Evolutionary conservation across 179 eudicot genomes (phyloP).

Genomic region (Beta lomatogona): DNA sequence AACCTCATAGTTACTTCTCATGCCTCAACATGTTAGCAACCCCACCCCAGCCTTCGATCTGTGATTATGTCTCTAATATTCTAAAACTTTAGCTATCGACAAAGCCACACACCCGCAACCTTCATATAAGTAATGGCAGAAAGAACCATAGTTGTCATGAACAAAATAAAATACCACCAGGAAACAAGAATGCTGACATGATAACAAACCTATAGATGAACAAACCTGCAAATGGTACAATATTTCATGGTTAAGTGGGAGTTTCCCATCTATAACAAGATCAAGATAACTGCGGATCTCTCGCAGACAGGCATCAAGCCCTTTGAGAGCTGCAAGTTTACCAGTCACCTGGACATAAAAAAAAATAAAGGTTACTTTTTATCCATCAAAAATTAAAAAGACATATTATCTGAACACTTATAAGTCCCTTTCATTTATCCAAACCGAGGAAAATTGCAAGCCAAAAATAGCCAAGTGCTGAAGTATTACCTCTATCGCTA

Average conservation of each 20-base stretch:
- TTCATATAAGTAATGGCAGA: neutral
- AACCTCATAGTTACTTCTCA: neutral
- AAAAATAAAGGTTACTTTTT: neutral
- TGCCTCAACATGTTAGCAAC: neutral
- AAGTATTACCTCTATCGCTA: constrained; percentile 77
- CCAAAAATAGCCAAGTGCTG: constrained; percentile 2
- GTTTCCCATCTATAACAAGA: constrained; percentile 73
- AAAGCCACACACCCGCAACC: neutral
- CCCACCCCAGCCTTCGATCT: neutral
- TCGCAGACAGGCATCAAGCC: constrained; percentile 77
- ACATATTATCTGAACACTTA: neutral
- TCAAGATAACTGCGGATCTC: constrained; percentile 85
- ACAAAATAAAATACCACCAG: constrained; percentile 1
- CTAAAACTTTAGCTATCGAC: neutral
- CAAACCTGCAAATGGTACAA: constrained; percentile 88
- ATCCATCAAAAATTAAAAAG: neutral
- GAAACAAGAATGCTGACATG: neutral
- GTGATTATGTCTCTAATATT: neutral
- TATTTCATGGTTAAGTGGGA: constrained; percentile 89
- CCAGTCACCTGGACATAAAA: constrained; percentile 70
- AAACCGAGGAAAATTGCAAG: neutral
- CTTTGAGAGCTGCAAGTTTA: constrained; percentile 90
- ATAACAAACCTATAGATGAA: neutral
- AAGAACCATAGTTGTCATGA: neutral
- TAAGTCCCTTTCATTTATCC: neutral